Evolutionary conservation across 108 stramenopile species (phyloP).

Genomic region (Nitzschia sp.): DNA sequence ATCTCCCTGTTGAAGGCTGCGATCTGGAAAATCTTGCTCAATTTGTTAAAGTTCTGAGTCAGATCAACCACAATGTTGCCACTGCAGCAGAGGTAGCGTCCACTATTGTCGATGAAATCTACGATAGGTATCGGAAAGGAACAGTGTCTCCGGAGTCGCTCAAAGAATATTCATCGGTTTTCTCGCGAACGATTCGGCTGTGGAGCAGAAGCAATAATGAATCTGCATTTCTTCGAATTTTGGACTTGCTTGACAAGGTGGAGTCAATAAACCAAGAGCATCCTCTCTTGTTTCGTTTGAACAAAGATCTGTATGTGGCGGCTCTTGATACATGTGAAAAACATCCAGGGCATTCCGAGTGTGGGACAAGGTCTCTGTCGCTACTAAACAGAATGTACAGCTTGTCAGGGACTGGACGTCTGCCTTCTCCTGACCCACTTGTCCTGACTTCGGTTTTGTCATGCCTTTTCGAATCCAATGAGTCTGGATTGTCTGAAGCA

Average conservation of each 20-base stretch:
- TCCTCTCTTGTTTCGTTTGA: slow-evolving; percentile 4
- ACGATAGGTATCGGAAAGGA: slow-evolving; percentile 2
- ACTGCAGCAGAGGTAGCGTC: too few species aligned
- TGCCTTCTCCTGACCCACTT: not conserved
- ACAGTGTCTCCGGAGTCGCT: not conserved
- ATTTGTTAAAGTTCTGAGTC: too few species aligned
- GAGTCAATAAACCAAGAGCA: not conserved
- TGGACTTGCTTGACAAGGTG: slow-evolving; percentile 11
- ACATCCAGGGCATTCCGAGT: too few species aligned
- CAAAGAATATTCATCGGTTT: slow-evolving; percentile 5
- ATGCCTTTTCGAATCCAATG: not conserved
- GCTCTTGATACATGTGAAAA: slow-evolving; percentile 5
- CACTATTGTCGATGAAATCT: not conserved
- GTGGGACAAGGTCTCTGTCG: not conserved
- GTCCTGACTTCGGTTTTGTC: not conserved
- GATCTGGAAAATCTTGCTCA: too few species aligned
- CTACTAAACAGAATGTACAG: slow-evolving; percentile 1
- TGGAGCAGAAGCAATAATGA: slow-evolving; percentile 6
- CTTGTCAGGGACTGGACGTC: not conserved
- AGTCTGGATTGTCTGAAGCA: too few species aligned
- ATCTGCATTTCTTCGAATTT: not conserved
- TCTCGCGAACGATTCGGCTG: slow-evolving; percentile 6
- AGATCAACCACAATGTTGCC: too few species aligned
- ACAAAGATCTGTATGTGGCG: slow-evolving; percentile 1
- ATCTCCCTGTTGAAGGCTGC: too few species aligned